Percentiles rank a stretch among this genome's conserved stretches.
Conservation (phyloP, 164 flowering plant genomes). For the Stephania japonica region DNA sequence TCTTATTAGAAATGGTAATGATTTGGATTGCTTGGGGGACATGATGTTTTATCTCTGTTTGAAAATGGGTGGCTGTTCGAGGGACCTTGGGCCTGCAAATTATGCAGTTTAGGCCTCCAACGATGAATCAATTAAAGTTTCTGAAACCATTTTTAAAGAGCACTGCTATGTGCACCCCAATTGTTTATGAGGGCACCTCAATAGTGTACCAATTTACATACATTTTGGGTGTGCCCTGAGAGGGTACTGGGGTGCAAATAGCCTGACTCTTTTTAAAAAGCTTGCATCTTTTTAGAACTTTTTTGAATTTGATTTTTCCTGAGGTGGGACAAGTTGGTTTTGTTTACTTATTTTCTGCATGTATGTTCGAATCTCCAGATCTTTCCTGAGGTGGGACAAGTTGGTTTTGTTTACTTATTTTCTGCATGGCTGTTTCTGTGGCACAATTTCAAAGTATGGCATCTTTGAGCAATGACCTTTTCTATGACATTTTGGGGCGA, state of each 20-base stretch:
- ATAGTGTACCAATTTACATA: too few relatives aligned
- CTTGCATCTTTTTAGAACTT: too few relatives aligned
- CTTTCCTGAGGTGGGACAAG: constrained; percentile 15
- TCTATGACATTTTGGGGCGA: constrained; percentile 78
- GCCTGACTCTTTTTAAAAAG: too few relatives aligned
- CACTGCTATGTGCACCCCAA: too few relatives aligned
- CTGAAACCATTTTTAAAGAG: background rate
- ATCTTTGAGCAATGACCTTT: constrained; percentile 64
- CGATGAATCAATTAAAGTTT: background rate
- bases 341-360: background rate
- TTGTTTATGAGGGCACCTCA: too few relatives aligned
- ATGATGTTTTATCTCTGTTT: background rate
- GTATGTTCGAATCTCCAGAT: constrained; percentile 21
- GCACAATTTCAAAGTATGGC: constrained; percentile 38
- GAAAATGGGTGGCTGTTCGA: background rate
- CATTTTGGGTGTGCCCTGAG: too few relatives aligned
- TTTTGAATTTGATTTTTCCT: background rate
- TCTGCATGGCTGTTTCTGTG: constrained; percentile 31
- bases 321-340: background rate
- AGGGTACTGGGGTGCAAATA: too few relatives aligned
- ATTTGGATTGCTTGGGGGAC: background rate
- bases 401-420: too few relatives aligned
- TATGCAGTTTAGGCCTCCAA: background rate
- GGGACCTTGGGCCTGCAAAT: background rate
- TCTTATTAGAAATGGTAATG: background rate